A percentile compares a stretch with the other conserved stretches of the same genome.
Conservation (phyloP, 768 basidiomycete species). For the Phanerodontia chrysosporium region DNA sequence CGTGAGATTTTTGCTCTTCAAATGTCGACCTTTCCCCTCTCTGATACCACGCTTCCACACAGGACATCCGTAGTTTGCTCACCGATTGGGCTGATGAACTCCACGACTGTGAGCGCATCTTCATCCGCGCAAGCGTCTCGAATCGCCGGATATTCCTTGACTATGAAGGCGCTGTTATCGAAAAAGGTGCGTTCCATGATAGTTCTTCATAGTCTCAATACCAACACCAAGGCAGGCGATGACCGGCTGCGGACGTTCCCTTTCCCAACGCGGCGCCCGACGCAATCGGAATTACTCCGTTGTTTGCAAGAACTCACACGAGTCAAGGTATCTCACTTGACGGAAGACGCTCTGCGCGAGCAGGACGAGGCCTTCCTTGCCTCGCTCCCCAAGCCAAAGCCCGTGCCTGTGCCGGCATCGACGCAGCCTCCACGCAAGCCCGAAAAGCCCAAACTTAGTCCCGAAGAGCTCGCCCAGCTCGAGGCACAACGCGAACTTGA, state of each 20-base stretch:
- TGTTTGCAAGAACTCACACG: conserved; percentile 84
- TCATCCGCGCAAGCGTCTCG: conserved; percentile 83
- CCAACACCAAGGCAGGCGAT: conserved; percentile 40
- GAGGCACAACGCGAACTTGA: conserved; percentile 44
- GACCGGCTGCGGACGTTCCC: conserved; percentile 85
- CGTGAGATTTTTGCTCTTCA: conserved; percentile 37
- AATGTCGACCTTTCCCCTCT: background rate
- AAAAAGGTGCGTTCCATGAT: conserved; percentile 42
- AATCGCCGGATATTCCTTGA: conserved; percentile 89
- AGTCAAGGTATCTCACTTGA: conserved; percentile 81
- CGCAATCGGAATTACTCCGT: conserved; percentile 83
- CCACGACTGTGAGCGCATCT: conserved; percentile 81
- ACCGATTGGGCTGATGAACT: conserved; percentile 87
- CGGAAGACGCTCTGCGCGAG: conserved; percentile 75
- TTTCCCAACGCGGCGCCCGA: conserved; percentile 96
- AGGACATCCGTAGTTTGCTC: conserved; percentile 88
- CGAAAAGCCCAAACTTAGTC: conserved; percentile 57
- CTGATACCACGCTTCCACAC: background rate
- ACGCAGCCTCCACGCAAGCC: conserved; percentile 33
- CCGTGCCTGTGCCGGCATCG: conserved; percentile 31
- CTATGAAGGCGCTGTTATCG: conserved; percentile 74
- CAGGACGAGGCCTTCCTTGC: conserved; percentile 90
- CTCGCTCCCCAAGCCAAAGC: conserved; percentile 80
- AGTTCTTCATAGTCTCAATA: background rate
- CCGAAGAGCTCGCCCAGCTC: conserved; percentile 52